A percentile compares a stretch with the other conserved stretches of the same genome.
These are phyloP conservation scores for Ceratobasidium sp. DNA, from an alignment of 1,284 basidiomycete species.

Conservation along the genomic window DNA sequence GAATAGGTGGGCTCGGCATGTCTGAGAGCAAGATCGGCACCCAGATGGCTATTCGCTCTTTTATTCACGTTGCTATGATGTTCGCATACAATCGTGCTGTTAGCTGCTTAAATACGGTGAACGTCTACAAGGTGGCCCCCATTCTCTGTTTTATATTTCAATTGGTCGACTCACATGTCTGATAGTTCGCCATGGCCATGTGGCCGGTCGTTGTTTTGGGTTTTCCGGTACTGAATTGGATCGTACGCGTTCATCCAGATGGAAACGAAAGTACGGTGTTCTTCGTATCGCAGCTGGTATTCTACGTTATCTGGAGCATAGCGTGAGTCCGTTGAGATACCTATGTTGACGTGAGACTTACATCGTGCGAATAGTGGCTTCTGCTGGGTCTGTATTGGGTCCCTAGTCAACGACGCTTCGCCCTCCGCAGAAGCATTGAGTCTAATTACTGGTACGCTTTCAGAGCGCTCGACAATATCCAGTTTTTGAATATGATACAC, in stretches of 20 bases:
- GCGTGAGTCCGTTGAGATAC: constrained; percentile 10
- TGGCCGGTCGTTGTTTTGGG: constrained; percentile 42
- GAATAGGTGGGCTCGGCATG: constrained; percentile 45
- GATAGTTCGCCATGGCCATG: constrained; percentile 40
- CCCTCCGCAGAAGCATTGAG: constrained; percentile 43
- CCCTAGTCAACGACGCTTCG: constrained; percentile 41
- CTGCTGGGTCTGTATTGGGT: constrained; percentile 29
- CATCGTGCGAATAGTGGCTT: neutral
- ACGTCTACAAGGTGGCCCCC: constrained; percentile 6
- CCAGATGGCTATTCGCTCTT: constrained; percentile 44
- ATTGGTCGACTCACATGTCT: constrained; percentile 46
- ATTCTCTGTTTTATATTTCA: neutral
- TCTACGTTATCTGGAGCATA: constrained; percentile 40
- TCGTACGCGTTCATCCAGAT: constrained; percentile 38
- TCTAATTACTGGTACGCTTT: constrained; percentile 39
- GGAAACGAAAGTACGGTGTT: constrained; percentile 11
- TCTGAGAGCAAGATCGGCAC: constrained; percentile 44
- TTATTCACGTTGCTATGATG: constrained; percentile 44
- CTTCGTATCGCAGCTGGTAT: constrained; percentile 17
- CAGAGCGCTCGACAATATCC: constrained; percentile 47
- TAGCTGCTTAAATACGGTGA: neutral
- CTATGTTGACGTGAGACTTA: neutral
- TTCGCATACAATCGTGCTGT: constrained; percentile 26
- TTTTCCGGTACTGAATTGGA: constrained; percentile 42
- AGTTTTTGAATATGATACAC: neutral